Conservation (phyloP, 352 stramenopile species). For the Phytopythium montanum region DNA sequence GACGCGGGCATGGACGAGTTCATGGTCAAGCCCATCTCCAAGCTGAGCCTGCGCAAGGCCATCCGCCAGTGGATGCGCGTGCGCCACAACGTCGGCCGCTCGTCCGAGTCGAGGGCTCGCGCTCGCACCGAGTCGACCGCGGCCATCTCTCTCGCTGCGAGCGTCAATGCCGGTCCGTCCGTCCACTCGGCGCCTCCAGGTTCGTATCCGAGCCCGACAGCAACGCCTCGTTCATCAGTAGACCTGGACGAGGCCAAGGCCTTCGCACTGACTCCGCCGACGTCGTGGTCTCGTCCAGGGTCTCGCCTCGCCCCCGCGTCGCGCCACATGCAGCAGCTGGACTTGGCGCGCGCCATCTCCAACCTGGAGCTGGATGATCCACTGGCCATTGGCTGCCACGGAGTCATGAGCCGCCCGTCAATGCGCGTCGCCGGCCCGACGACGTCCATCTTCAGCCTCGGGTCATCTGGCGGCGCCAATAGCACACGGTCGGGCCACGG, state of each 20-base stretch:
- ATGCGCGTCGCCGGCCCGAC: slow-evolving; percentile 41
- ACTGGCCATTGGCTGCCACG: slow-evolving; percentile 57
- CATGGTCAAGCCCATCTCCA: slow-evolving; percentile 78
- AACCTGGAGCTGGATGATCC: slow-evolving; percentile 78
- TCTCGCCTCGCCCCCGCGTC: slow-evolving; percentile 52
- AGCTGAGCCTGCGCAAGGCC: slow-evolving; percentile 51
- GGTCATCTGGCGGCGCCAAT: slow-evolving; percentile 34
- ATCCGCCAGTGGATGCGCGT: slow-evolving; percentile 68
- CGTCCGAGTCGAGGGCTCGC: slow-evolving; percentile 5
- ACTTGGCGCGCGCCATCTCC: slow-evolving; percentile 70
- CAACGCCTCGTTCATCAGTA: slow-evolving; percentile 26
- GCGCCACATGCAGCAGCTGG: slow-evolving; percentile 72
- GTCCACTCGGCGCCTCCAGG: background rate
- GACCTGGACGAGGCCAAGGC: slow-evolving; percentile 26
- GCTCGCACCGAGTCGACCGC: slow-evolving; percentile 2
- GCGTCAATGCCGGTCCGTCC: too few relatives aligned
- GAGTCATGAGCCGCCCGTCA: slow-evolving; percentile 19
- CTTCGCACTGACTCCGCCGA: slow-evolving; percentile 10
- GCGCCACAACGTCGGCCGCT: slow-evolving; percentile 35
- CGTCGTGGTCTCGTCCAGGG: slow-evolving; percentile 4
- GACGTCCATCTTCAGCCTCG: slow-evolving; percentile 72
- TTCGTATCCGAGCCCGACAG: slow-evolving; percentile 25
- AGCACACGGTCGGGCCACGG: slow-evolving; percentile 28
- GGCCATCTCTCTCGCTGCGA: background rate
- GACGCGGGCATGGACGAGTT: slow-evolving; percentile 73